These are phyloP conservation scores for Suillus alpinus DNA, from an alignment of 768 basidiomycete species.

Conservation along the genomic window DNA sequence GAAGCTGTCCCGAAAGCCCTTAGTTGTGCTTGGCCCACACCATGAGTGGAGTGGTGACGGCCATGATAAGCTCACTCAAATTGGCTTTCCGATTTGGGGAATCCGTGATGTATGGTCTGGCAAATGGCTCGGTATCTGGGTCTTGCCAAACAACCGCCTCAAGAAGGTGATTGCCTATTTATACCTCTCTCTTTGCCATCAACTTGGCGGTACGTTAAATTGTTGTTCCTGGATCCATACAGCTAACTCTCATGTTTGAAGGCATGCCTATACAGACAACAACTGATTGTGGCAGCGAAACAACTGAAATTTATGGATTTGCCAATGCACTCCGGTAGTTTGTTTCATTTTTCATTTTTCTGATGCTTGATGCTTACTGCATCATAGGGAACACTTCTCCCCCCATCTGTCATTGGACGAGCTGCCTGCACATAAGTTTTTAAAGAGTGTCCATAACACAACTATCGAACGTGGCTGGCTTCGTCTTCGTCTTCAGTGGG, in stretches of 20 bases:
- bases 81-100: constrained; percentile 33
- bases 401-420: constrained; percentile 14
- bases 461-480: constrained; percentile 32
- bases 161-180: no score
- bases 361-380: not conserved
- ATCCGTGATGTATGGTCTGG: constrained; percentile 24
- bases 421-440: constrained; percentile 26
- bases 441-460: constrained; percentile 29
- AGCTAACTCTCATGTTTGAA: constrained; percentile 7
- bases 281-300: constrained; percentile 33
- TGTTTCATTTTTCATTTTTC: no score
- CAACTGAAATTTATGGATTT: constrained; percentile 25
- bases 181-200: no score
- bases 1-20: constrained; percentile 17
- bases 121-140: constrained; percentile 30
- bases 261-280: constrained; percentile 33
- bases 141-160: constrained; percentile 18
- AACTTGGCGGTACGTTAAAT: no score
- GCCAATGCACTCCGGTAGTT: constrained; percentile 26
- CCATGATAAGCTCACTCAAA: constrained; percentile 31
- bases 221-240: not conserved
- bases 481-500: constrained; percentile 23
- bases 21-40: constrained; percentile 24
- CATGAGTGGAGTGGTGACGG: constrained; percentile 35
- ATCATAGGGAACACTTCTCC: constrained; percentile 19